phyloP scores from a whole-genome alignment of 306 rosid genomes.

The Urtica urens region DNA sequence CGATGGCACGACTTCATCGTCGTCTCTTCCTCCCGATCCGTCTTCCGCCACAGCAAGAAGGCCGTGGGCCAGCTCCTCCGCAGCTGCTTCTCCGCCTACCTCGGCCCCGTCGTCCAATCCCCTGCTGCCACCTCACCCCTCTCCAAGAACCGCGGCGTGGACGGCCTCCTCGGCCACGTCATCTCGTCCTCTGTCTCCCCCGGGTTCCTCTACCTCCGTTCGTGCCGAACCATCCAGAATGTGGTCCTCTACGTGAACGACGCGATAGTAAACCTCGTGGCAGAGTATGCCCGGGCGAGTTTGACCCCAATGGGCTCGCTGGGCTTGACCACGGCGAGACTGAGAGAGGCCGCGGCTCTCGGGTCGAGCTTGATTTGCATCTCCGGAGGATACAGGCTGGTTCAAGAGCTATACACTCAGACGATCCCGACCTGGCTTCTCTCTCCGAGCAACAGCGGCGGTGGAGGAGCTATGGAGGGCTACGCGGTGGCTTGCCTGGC shows the following conservation, averaged over 20 bases:
- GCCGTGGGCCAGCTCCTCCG: constrained; percentile 54
- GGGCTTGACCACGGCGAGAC: constrained; percentile 36
- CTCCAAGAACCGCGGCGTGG: constrained; percentile 35
- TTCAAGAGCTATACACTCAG: constrained; percentile 49
- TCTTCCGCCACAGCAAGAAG: constrained; percentile 50
- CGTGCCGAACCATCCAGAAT: constrained; percentile 42
- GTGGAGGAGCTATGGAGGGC: constrained; percentile 40
- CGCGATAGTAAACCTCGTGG: constrained; percentile 45
- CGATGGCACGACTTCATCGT: constrained; percentile 82
- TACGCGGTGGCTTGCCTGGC: constrained; percentile 60
- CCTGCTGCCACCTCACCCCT: constrained; percentile 28
- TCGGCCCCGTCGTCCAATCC: constrained; percentile 23
- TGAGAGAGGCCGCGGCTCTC: constrained; percentile 49
- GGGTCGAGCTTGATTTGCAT: constrained; percentile 56
- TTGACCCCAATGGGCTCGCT: constrained; percentile 30
- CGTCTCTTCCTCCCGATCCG: constrained; percentile 50
- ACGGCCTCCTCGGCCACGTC: constrained; percentile 53
- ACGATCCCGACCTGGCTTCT: constrained; percentile 72
- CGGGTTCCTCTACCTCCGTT: constrained; percentile 60
- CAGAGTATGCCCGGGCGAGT: constrained; percentile 32
- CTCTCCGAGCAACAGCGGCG: constrained; percentile 21
- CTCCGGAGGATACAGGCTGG: constrained; percentile 51
- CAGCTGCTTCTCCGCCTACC: constrained; percentile 65
- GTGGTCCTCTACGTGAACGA: constrained; percentile 32
- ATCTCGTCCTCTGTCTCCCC: constrained; percentile 43